phyloP scores from a whole-genome alignment of 805 yeast genomes.

The Torulaspora gathmanii region DNA sequence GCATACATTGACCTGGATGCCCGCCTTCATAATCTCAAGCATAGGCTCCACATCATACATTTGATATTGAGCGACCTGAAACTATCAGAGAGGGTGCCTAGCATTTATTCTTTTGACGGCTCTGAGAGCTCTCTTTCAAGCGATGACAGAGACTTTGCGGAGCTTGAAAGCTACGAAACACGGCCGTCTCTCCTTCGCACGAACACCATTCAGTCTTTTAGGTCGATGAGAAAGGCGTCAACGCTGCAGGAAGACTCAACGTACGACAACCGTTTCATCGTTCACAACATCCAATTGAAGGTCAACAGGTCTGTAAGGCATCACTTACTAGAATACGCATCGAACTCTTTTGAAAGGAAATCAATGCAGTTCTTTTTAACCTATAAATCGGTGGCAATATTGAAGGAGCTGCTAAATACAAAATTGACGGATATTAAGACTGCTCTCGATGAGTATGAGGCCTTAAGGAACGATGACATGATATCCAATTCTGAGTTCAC shows the following conservation, averaged over 20 bases:
- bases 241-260: slow-evolving; percentile 28
- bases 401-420: slow-evolving; percentile 39
- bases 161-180: not conserved
- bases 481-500: slow-evolving; percentile 35
- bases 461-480: slow-evolving; percentile 15
- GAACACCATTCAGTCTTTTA: slow-evolving; percentile 31
- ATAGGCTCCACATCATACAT: slow-evolving; percentile 32
- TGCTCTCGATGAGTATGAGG: slow-evolving; percentile 20
- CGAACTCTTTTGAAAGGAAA: slow-evolving; percentile 41
- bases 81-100: slow-evolving; percentile 24
- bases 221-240: slow-evolving; percentile 31
- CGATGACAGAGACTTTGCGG: slow-evolving; percentile 1
- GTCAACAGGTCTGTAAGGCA: slow-evolving; percentile 52
- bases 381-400: slow-evolving; percentile 46
- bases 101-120: slow-evolving; percentile 15
- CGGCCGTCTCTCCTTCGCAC: slow-evolving; percentile 14
- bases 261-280: slow-evolving; percentile 55
- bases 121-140: slow-evolving; percentile 15
- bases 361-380: slow-evolving; percentile 44
- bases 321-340: slow-evolving; percentile 44
- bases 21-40: slow-evolving; percentile 33
- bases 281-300: slow-evolving; percentile 51
- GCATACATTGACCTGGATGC: slow-evolving; percentile 19
- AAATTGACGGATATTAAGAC: slow-evolving; percentile 20
- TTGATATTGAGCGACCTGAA: slow-evolving; percentile 32